phyloP scores from a whole-genome alignment of 1,284 basidiomycete genomes.

The Melampsora larici-populina region DNA sequence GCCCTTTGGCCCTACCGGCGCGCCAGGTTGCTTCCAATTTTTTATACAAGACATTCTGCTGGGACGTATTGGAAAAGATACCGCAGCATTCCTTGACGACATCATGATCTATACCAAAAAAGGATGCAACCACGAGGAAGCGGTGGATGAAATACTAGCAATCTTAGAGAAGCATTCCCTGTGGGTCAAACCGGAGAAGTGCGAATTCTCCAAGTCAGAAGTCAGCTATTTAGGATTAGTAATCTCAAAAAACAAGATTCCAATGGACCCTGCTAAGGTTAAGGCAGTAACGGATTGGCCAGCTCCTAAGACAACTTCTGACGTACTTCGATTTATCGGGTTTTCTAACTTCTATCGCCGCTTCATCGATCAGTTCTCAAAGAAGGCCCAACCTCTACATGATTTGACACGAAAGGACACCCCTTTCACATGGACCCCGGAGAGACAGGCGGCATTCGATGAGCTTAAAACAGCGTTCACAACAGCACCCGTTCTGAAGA shows the following conservation, averaged over 20 bases:
- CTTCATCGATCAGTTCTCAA: conserved; percentile 56
- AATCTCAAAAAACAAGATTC: conserved; percentile 56
- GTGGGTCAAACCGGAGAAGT: not conserved
- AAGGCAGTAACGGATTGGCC: conserved; percentile 57
- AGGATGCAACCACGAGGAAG: not conserved
- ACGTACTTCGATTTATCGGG: conserved; percentile 52
- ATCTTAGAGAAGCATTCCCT: not conserved
- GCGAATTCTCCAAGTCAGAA: not conserved
- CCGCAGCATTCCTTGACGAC: not conserved
- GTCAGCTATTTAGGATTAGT: conserved; percentile 49
- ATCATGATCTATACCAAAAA: conserved; percentile 3
- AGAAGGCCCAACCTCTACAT: conserved; percentile 50
- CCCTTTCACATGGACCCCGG: conserved; percentile 38
- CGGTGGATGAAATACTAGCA: not conserved
- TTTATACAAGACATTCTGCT: too few species aligned
- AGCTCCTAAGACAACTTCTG: conserved; percentile 47
- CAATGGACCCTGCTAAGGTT: too few species aligned
- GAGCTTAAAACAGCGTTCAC: not conserved
- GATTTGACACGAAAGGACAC: conserved; percentile 5
- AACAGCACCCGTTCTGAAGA: conserved; percentile 50
- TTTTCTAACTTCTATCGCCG: conserved; percentile 57
- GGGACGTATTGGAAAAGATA: not conserved
- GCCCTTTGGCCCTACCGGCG: too few species aligned
- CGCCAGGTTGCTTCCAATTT: too few species aligned
- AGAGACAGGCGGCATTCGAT: not conserved